These are phyloP conservation scores for Guillardia theta DNA, from an alignment of 78 protist genomes.

Conservation along the genomic window DNA sequence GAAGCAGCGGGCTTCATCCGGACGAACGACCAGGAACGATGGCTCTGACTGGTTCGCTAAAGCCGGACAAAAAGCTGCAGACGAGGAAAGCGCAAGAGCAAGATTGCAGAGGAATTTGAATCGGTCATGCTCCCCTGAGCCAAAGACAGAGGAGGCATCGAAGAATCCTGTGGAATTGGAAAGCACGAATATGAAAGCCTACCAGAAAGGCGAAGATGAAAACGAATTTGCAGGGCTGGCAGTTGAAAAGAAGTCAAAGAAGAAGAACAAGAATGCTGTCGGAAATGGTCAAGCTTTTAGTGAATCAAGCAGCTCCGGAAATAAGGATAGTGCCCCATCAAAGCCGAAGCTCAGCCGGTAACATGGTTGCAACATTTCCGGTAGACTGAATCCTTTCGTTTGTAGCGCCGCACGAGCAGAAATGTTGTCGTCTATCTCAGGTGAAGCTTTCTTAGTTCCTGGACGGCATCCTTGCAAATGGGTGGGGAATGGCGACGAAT, in stretches of 20 bases:
- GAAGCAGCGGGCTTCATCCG: too few species aligned
- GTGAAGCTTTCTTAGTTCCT: background rate
- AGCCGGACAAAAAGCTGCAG: too few species aligned
- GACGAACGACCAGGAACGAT: too few species aligned
- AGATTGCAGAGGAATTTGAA: too few species aligned
- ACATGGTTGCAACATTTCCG: too few species aligned
- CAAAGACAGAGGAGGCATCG: too few species aligned
- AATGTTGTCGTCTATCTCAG: background rate
- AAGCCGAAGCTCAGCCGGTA: constrained; percentile 17
- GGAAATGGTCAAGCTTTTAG: background rate
- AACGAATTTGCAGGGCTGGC: background rate
- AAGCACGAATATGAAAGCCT: too few species aligned
- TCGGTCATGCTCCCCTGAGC: too few species aligned
- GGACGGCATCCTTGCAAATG: constrained; percentile 21
- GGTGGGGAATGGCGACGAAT: background rate
- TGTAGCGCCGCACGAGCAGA: background rate
- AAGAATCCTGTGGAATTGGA: too few species aligned
- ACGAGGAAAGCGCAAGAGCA: too few species aligned
- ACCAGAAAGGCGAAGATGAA: background rate
- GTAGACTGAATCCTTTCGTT: too few species aligned
- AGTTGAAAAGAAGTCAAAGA: background rate
- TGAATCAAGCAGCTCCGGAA: background rate
- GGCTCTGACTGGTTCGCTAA: too few species aligned
- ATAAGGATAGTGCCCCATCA: background rate
- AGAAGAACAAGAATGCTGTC: background rate